Evolutionary conservation across 257 asterid genomes (phyloP), one percentile per base, ranked within the genome.

Genomic region (Cruciata laevipes): DNA sequence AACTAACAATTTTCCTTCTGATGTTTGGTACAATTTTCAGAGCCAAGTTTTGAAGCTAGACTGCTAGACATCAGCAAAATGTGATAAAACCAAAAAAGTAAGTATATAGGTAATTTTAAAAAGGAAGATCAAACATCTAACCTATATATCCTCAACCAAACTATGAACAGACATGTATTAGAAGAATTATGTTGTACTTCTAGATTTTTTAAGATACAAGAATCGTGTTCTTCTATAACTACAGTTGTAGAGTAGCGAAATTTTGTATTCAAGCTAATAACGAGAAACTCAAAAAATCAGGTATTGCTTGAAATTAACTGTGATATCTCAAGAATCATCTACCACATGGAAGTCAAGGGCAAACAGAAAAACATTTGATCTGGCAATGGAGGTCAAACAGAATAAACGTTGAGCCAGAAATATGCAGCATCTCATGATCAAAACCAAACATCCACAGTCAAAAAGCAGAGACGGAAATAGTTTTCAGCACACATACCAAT

Each of bases 401-500:
- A 63, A 42, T 24, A 33, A 33, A 32, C 5, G 3, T 7, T 7
- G 2, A 1, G 4, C 23, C n/a, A 47, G 38, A 24, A 2, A 65
- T 10, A 65, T 44, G 11, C 30, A 27, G 30, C 30, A 27, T 27
- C 30, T 27, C 30, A 27, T 27, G 2, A 27, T 27, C 30, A 27
- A 27, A 27, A 27, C 30, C 30, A 27, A 27, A 27, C 30, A 27
- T 27, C 30, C 30, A 27, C 30, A 27, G 30, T 27, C 30, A 27
- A 27, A 27, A 27, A 27, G 30, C 30, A 27, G 30, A 27, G 30
- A 27, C 1, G 30, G 30, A 27, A 27, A 27, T 27, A 27, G 30
- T 27, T 27, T 27, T 27, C 30, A 27, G 30, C 30, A 27, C 30
- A 76, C 86, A 37, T 88, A 94, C 97, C 97, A 94, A 78, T 78